phyloP scores from a whole-genome alignment of 2,329 filamentous ascomycete species.

The Venturia nashicola region DNA sequence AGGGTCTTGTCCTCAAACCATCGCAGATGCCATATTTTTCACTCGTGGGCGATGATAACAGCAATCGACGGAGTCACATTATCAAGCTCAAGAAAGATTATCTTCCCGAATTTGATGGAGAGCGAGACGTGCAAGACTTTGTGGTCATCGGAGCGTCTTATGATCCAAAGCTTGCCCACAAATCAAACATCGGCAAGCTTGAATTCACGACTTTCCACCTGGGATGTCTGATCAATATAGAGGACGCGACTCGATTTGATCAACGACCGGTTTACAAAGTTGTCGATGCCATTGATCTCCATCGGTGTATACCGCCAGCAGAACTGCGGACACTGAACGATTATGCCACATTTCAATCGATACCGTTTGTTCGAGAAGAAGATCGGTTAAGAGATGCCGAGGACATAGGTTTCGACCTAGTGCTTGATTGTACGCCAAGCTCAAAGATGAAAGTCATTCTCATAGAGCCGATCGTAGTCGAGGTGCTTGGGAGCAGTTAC shows the following conservation, averaged over 20 bases:
- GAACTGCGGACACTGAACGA: constrained; percentile 32
- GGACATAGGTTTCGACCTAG: constrained; percentile 13
- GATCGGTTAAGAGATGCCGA: constrained; percentile 15
- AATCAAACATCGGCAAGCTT: constrained; percentile 40
- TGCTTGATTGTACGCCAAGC: constrained; percentile 7
- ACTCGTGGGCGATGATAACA: constrained; percentile 13
- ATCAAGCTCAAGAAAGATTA: constrained; percentile 90
- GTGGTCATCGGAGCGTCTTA: constrained; percentile 66
- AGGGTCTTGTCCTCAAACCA: constrained; percentile 73
- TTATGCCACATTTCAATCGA: constrained; percentile 26
- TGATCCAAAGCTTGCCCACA: constrained; percentile 48
- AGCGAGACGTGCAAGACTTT: constrained; percentile 55
- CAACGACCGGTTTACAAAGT: constrained; percentile 51
- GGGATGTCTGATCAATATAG: constrained; percentile 61
- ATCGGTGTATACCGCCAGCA: constrained; percentile 32
- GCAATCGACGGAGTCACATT: constrained; percentile 32
- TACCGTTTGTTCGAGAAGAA: constrained; percentile 14
- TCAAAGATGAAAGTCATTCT: constrained; percentile 43
- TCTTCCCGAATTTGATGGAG: constrained; percentile 63
- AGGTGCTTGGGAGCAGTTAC: constrained; percentile 69
- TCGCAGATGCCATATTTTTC: constrained; percentile 62
- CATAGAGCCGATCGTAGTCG: constrained; percentile 60
- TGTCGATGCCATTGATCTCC: constrained; percentile 41
- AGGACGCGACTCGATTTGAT: constrained; percentile 39
- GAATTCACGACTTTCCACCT: constrained; percentile 74